Evolutionary conservation across 805 yeast genomes (phyloP).

Genomic region (Peterozyma xylosa): DNA sequence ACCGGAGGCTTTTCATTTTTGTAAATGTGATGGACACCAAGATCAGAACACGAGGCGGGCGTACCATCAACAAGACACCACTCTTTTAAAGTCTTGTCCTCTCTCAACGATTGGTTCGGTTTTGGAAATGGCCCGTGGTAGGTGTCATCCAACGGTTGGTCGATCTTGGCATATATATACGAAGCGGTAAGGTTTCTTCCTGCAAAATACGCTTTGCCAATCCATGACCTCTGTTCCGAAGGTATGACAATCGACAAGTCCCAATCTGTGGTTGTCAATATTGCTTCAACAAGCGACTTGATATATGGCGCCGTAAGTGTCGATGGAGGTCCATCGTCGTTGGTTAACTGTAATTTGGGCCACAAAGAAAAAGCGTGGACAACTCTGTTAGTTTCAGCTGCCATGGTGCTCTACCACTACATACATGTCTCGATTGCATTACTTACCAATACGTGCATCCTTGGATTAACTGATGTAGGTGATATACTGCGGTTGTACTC

Average conservation of each 20-base stretch:
- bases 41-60: conserved; percentile 92
- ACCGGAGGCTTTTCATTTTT: conserved; percentile 45
- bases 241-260: conserved; percentile 80
- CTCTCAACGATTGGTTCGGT: conserved; percentile 33
- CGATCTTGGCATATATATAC: conserved; percentile 53
- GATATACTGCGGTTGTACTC: too few species aligned
- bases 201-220: conserved; percentile 94
- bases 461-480: neutral
- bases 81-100: conserved; percentile 46
- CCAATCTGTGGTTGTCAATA: conserved; percentile 68
- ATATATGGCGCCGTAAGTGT: conserved; percentile 78
- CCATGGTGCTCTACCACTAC: too few species aligned
- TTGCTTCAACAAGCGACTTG: conserved; percentile 69
- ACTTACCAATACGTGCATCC: conserved; percentile 12
- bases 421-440: neutral
- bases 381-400: neutral
- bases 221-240: conserved; percentile 86
- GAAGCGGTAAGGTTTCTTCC: conserved; percentile 55
- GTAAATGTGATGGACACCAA: conserved; percentile 72
- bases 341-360: conserved; percentile 41
- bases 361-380: neutral
- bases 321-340: conserved; percentile 94
- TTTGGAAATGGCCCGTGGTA: conserved; percentile 62
- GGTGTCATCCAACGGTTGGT: conserved; percentile 36
- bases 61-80: conserved; percentile 91